These are phyloP conservation scores for Colletotrichum trifolii DNA, from an alignment of 2,329 filamentous ascomycete genomes.

Conservation along the genomic window DNA sequence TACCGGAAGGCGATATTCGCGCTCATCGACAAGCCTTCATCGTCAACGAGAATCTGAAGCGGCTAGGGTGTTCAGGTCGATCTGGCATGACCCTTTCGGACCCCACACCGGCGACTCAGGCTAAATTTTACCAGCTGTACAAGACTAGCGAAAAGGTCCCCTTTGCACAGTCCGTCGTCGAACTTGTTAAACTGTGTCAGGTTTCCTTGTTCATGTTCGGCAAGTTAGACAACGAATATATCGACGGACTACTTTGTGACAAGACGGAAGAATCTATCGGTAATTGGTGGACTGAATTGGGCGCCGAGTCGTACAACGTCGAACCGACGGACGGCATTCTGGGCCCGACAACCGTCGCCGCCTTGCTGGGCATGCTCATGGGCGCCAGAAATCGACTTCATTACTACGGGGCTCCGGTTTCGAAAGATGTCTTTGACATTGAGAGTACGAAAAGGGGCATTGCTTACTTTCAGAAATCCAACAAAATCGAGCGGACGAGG, in stretches of 20 bases:
- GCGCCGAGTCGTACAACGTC: constrained; percentile 89
- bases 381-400: constrained; percentile 91
- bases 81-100: constrained; percentile 84
- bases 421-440: constrained; percentile 93
- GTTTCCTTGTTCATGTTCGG: constrained; percentile 88
- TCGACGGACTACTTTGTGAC: constrained; percentile 92
- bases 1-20: constrained; percentile 86
- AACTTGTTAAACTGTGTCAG: constrained; percentile 92
- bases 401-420: constrained; percentile 83
- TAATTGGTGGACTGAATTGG: constrained; percentile 97
- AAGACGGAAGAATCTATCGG: constrained; percentile 89
- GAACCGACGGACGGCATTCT: constrained; percentile 94
- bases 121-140: constrained; percentile 93
- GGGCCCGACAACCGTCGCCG: constrained; percentile 90
- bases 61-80: constrained; percentile 89
- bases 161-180: constrained; percentile 81
- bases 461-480: constrained; percentile 87
- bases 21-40: constrained; percentile 87
- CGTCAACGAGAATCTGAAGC: constrained; percentile 93
- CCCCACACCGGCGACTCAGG: constrained; percentile 83
- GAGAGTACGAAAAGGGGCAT: constrained; percentile 85
- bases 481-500: constrained; percentile 82
- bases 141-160: constrained; percentile 85
- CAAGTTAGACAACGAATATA: constrained; percentile 87
- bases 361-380: constrained; percentile 86